Evolutionary conservation across 805 yeast species (phyloP).

Genomic region (Teunomyces lycoperdinae): DNA sequence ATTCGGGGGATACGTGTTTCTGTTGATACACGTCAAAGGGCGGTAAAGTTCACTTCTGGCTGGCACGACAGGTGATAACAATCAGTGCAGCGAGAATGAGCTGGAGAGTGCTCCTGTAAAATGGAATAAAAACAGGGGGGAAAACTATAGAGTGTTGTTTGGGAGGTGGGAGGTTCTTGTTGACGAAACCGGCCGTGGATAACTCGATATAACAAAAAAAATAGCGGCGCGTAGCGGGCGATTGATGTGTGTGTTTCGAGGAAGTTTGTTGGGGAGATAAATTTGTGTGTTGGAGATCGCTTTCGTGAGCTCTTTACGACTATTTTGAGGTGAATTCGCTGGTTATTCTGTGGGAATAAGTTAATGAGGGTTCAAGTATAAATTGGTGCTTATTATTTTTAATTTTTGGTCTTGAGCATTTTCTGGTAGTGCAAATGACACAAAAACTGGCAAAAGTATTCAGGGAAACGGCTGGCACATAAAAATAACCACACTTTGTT

Average conservation of each 20-base stretch:
- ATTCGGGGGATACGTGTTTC: conserved; percentile 3
- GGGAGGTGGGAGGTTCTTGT: neutral
- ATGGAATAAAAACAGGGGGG: neutral
- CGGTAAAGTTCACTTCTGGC: neutral
- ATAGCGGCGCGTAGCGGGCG: conserved; percentile 3
- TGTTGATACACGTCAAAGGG: neutral
- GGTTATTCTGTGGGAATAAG: neutral
- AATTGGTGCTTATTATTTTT: neutral
- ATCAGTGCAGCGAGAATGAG: neutral
- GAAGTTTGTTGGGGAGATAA: neutral
- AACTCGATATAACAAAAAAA: neutral
- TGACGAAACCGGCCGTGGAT: neutral
- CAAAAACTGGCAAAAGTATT: neutral
- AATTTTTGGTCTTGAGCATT: conserved; percentile 4
- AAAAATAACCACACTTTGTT: neutral
- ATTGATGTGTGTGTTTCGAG: neutral
- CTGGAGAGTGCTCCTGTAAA: neutral
- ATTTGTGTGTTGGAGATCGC: neutral
- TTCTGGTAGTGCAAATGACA: conserved; percentile 6
- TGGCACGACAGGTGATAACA: neutral
- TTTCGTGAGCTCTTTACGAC: neutral
- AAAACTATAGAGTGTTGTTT: too few relatives aligned
- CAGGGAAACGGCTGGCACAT: neutral
- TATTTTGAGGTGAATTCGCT: neutral
- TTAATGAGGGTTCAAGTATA: neutral